Conservation (phyloP, 2,329 filamentous ascomycete species). For the Chaetomium globosum region DNA sequence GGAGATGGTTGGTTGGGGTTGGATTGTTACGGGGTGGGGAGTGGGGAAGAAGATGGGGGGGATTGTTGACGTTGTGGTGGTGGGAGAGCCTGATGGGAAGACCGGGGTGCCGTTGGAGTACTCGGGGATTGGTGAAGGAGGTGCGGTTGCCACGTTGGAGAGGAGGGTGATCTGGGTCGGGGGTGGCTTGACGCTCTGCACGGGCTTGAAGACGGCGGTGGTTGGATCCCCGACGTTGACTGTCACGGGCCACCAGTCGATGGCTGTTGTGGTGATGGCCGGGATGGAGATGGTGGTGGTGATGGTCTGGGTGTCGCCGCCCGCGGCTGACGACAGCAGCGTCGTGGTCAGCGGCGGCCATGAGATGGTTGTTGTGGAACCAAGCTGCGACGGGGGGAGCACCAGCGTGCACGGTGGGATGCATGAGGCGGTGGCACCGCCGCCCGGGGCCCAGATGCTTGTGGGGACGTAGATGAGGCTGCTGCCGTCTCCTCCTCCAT, state of each 20-base stretch:
- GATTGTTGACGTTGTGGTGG: slow-evolving; percentile 2
- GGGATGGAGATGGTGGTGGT: slow-evolving; percentile 22
- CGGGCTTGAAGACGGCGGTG: slow-evolving; percentile 5
- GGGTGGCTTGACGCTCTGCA: slow-evolving; percentile 21
- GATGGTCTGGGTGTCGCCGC: slow-evolving; percentile 4
- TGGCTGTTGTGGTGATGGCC: slow-evolving; percentile 5
- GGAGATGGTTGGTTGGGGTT: slow-evolving; percentile 20
- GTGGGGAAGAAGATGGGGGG: slow-evolving; percentile 18
- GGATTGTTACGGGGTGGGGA: slow-evolving; percentile 12
- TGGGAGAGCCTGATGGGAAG: neutral
- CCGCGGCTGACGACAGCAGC: slow-evolving; percentile 5
- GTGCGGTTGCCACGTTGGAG: slow-evolving; percentile 3
- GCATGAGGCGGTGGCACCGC: slow-evolving; percentile 2
- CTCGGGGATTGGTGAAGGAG: slow-evolving; percentile 8
- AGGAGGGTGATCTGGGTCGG: slow-evolving; percentile 5
- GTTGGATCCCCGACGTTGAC: slow-evolving; percentile 12
- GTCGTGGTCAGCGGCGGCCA: slow-evolving; percentile 17
- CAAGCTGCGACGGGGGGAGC: slow-evolving; percentile 15
- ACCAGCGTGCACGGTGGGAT: slow-evolving; percentile 15
- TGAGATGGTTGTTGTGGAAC: slow-evolving; percentile 1
- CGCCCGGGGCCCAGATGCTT: slow-evolving; percentile 9
- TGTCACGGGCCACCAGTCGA: slow-evolving; percentile 15
- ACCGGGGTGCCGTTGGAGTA: neutral
- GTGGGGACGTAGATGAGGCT: slow-evolving; percentile 11
- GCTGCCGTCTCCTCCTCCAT: neutral